Percentiles rank a stretch among this genome's conserved stretches.
Conservation (phyloP, 805 yeast species). For the Pichia rugopelliculosa region DNA sequence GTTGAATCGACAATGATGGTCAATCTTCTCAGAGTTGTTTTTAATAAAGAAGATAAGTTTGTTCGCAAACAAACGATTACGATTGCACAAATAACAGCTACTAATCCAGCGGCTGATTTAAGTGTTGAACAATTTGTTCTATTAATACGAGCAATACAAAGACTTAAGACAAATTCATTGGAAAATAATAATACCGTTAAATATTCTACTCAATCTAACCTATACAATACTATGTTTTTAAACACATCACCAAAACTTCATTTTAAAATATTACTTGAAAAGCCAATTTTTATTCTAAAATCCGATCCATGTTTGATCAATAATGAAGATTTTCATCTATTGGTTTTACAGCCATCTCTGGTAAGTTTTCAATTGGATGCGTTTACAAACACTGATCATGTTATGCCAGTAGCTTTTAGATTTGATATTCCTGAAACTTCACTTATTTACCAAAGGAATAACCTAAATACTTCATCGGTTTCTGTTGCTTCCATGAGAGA, state of each 20-base stretch:
- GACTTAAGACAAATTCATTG: neutral
- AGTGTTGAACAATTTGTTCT: conserved; percentile 34
- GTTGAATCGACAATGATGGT: conserved; percentile 17
- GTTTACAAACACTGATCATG: neutral
- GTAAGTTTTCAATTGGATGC: conserved; percentile 15
- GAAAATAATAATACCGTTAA: neutral
- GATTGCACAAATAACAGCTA: conserved; percentile 32
- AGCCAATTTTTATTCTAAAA: conserved; percentile 23
- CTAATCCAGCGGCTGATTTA: conserved; percentile 39
- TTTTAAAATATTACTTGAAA: conserved; percentile 21
- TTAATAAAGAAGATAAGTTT: conserved; percentile 19
- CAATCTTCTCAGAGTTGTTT: conserved; percentile 13
- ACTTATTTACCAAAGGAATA: conserved; percentile 17
- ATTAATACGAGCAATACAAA: conserved; percentile 16
- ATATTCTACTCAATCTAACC: neutral
- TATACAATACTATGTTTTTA: neutral
- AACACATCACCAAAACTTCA: conserved; percentile 18
- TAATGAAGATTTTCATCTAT: conserved; percentile 14
- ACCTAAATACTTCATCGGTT: conserved; percentile 2
- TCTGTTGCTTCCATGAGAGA: conserved; percentile 11
- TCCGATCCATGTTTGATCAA: conserved; percentile 7
- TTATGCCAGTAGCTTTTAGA: conserved; percentile 11
- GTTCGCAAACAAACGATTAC: conserved; percentile 22
- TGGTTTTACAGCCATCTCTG: conserved; percentile 19
- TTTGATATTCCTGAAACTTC: conserved; percentile 18